Conservation (phyloP, 805 yeast species). For the Candida sithepensis region DNA sequence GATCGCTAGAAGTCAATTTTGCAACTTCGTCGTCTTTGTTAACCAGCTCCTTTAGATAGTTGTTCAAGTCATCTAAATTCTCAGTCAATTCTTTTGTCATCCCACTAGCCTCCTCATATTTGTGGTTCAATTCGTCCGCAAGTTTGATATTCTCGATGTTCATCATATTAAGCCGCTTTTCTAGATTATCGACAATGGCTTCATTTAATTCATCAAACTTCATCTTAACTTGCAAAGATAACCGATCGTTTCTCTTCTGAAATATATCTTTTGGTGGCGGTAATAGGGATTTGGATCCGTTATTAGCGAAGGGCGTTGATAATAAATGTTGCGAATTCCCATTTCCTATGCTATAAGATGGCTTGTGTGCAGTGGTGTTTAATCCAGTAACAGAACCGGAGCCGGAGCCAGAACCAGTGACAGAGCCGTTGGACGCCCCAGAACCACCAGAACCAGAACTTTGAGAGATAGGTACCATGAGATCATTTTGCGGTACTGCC, state of each 20-base stretch:
- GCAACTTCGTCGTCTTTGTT: constrained; percentile 24
- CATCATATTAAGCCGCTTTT: constrained; percentile 22
- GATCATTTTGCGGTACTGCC: neutral
- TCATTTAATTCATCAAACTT: constrained; percentile 27
- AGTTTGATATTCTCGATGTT: constrained; percentile 29
- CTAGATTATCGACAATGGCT: constrained; percentile 21
- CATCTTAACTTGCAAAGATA: constrained; percentile 25
- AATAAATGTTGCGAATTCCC: neutral
- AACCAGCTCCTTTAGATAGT: neutral
- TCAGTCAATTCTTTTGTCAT: constrained; percentile 28
- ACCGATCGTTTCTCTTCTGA: constrained; percentile 3
- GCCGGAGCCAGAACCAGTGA: neutral
- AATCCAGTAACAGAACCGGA: neutral
- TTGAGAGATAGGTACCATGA: neutral
- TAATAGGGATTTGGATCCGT: neutral
- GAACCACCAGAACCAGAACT: neutral
- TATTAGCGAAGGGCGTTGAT: neutral
- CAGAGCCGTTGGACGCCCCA: neutral
- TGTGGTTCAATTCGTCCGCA: constrained; percentile 22
- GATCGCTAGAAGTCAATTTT: constrained; percentile 16
- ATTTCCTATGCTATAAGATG: neutral
- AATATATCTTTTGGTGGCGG: neutral
- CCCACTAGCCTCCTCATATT: constrained; percentile 25
- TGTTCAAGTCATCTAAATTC: constrained; percentile 26
- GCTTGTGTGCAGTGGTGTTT: neutral